Base-by-base conservation (phyloP, 129 eudicot genomes). In the Erigeron canadensis region DNA sequence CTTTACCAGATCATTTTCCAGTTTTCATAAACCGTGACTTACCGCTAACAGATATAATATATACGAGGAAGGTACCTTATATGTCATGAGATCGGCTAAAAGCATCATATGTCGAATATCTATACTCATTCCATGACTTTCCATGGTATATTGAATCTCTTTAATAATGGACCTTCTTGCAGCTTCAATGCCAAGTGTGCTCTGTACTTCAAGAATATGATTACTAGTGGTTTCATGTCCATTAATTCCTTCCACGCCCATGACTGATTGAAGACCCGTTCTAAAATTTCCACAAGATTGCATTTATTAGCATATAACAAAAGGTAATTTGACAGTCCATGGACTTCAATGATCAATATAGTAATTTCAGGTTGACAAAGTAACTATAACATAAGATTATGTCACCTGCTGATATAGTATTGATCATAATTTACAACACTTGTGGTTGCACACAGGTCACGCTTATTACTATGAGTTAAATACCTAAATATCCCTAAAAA, bases 71-170 rank as follows among this genome's bases (percentile, higher is more conserved):
- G 39, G 64, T 44, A 91, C 97, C 89, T 89, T 93, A 61, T 38
- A 93, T 64, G 98, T 89, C 98, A 93, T 89, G 40, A 87, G 65
- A 81, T 93, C 98, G 13, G 95, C 98, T 62, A 93, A 81, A 76
- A 93, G 98, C 98, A 81, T 93, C 98, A 93, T 93, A 72, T 93
- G 98, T 0, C 98, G 83, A 48, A 82, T 76, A 71, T 93, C 98
- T 42, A 93, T 87, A 55, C 89, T 86, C 96, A 89, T 93, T 58
- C 91, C 89, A 42, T 91, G 91, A 47, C 80, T 73, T 69, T 77
- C 62, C 96, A 93, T 89, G 5, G 89, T 90, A 63, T 78, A 65
- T 22, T 80, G 80, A 56, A 93, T 93, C 80, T 93, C 96, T 23
- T 76, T 77, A 42, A 93, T 93, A 19, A 93, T 93, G 16, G 46